A percentile compares a stretch with the other conserved stretches of the same genome.
These are phyloP conservation scores for Mycena galericulata DNA, from an alignment of 768 basidiomycete genomes.

Conservation along the genomic window DNA sequence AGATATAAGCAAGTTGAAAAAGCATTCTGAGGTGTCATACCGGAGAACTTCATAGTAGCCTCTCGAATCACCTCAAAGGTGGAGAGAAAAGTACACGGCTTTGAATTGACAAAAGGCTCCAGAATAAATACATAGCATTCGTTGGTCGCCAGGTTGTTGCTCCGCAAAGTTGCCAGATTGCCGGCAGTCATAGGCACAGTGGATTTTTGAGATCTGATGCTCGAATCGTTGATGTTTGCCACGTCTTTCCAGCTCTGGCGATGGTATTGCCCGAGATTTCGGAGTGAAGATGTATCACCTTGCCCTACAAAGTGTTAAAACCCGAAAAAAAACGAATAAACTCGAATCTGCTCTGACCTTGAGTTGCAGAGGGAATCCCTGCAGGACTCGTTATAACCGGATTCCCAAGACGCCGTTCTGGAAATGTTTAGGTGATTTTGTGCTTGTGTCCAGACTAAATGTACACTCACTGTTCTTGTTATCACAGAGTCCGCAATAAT, in stretches of 20 bases:
- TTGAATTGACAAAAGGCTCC: constrained; percentile 2
- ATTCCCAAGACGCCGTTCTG: too few relatives aligned
- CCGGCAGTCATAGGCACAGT: background rate
- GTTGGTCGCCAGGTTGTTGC: background rate
- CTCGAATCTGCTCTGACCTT: too few relatives aligned
- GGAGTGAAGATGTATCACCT: background rate
- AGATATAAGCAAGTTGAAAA: background rate
- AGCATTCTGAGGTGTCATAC: background rate
- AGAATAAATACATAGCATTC: constrained; percentile 13
- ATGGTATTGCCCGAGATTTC: constrained; percentile 9
- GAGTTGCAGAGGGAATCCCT: too few relatives aligned
- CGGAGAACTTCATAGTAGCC: background rate
- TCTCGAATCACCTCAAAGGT: constrained; percentile 9
- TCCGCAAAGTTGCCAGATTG: constrained; percentile 5
- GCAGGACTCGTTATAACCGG: too few relatives aligned
- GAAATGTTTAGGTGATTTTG: too few relatives aligned
- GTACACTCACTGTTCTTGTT: too few relatives aligned
- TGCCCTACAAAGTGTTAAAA: too few relatives aligned
- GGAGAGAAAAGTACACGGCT: constrained; percentile 2
- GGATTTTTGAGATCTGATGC: background rate
- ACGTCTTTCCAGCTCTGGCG: constrained; percentile 2
- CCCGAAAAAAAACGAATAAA: too few relatives aligned
- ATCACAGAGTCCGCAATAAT: too few relatives aligned
- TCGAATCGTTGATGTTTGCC: background rate
- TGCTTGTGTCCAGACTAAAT: too few relatives aligned